phyloP scores from a whole-genome alignment of 345 rosid species.

The Gossypium australe region DNA sequence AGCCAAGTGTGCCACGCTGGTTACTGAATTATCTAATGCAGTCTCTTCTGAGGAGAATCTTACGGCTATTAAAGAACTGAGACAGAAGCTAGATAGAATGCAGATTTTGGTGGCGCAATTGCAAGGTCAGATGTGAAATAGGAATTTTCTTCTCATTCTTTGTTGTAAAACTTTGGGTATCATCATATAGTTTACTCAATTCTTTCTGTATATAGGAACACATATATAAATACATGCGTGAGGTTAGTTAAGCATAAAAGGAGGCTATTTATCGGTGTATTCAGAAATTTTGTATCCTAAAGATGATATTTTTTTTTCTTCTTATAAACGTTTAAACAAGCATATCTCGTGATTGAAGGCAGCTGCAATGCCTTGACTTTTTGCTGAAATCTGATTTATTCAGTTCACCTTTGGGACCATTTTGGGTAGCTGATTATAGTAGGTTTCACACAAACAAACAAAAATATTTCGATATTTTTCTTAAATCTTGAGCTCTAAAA shows the following conservation, averaged over 20 bases:
- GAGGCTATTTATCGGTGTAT: background rate
- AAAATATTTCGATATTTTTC: too few relatives aligned
- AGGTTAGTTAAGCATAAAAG: constrained; percentile 12
- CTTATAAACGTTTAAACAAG: background rate
- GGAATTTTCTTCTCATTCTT: background rate
- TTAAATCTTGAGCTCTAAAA: too few relatives aligned
- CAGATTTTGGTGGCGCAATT: constrained; percentile 55
- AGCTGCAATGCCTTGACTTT: too few relatives aligned
- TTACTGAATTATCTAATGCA: constrained; percentile 33
- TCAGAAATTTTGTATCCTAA: constrained; percentile 22
- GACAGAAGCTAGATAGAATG: constrained; percentile 60
- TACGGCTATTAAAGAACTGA: constrained; percentile 41
- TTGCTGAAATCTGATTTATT: too few relatives aligned
- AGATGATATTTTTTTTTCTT: background rate
- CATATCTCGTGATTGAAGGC: background rate
- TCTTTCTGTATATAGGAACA: constrained; percentile 36
- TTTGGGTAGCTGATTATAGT: too few relatives aligned
- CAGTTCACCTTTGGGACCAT: too few relatives aligned
- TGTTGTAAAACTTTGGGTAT: constrained; percentile 24
- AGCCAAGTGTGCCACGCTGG: constrained; percentile 54
- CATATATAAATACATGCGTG: constrained; percentile 12
- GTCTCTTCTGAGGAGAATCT: constrained; percentile 34
- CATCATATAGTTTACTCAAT: constrained; percentile 17
- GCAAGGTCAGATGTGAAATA: constrained; percentile 48
- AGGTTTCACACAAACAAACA: too few relatives aligned